These are phyloP conservation scores for Capsicum chinense DNA, from an alignment of 257 asterid genomes.

Conservation along the genomic window DNA sequence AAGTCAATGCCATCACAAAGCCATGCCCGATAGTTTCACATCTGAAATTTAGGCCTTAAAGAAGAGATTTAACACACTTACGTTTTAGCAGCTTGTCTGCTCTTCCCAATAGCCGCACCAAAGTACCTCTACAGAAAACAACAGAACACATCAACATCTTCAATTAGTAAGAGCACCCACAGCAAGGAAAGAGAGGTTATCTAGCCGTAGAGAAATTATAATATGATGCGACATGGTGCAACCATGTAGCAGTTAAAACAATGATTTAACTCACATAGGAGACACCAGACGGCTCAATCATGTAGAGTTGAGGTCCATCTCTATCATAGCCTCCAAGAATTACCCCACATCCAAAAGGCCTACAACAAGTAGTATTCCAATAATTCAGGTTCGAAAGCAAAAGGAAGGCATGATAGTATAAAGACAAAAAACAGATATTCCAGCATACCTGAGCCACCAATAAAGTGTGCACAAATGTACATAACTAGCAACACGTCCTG, in stretches of 20 bases:
- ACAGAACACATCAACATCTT: slow-evolving; percentile 25
- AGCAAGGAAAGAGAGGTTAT: neutral
- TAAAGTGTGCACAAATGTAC: slow-evolving; percentile 94
- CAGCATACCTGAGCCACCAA: slow-evolving; percentile 95
- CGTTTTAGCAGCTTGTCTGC: slow-evolving; percentile 98
- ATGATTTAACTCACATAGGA: slow-evolving; percentile 64
- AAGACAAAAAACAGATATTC: neutral
- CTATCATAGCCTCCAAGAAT: slow-evolving; percentile 94
- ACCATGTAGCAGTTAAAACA: slow-evolving; percentile 20
- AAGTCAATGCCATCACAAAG: neutral
- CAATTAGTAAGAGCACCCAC: neutral
- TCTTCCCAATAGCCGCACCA: slow-evolving; percentile 96
- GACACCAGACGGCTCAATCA: slow-evolving; percentile 91
- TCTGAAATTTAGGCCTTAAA: neutral
- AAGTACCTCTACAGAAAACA: slow-evolving; percentile 70
- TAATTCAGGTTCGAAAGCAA: slow-evolving; percentile 31
- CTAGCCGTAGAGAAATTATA: neutral
- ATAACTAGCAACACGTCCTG: slow-evolving; percentile 91
- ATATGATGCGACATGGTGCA: neutral
- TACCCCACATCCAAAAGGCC: slow-evolving; percentile 96
- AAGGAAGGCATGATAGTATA: neutral
- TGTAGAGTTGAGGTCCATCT: slow-evolving; percentile 90
- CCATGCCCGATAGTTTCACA: neutral
- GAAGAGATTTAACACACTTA: slow-evolving; percentile 44
- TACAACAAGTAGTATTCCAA: slow-evolving; percentile 38